Evolutionary conservation across 306 rosid genomes (phyloP).

Genomic region (Gastrolobium villosum): DNA sequence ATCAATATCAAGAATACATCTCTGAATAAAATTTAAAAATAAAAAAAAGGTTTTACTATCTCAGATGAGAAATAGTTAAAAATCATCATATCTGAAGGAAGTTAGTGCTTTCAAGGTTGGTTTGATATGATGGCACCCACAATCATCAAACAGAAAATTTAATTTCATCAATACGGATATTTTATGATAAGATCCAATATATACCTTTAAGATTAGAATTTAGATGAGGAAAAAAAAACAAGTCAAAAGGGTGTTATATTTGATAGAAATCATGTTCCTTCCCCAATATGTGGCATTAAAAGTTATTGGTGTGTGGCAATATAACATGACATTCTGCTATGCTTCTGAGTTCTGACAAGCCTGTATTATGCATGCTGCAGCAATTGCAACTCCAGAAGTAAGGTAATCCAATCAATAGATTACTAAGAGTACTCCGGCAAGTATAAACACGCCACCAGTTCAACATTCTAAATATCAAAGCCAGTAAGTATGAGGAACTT

Average conservation of each 20-base stretch:
- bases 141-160: conserved; percentile 9
- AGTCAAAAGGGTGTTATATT: background rate
- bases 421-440: background rate
- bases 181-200: background rate
- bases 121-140: background rate
- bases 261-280: conserved; percentile 16
- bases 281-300: background rate
- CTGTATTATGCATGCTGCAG: background rate
- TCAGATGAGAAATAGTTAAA: conserved; percentile 23
- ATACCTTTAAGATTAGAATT: background rate
- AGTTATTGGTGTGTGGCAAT: background rate
- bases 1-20: conserved; percentile 94
- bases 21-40: conserved; percentile 58
- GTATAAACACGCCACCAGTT: background rate
- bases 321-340: conserved; percentile 13
- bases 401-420: conserved; percentile 16
- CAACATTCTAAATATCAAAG: conserved; percentile 12
- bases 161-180: background rate
- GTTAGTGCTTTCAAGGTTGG: conserved; percentile 36
- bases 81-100: conserved; percentile 10
- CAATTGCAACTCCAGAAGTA: conserved; percentile 4
- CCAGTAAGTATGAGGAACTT: conserved; percentile 38
- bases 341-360: background rate
- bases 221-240: background rate
- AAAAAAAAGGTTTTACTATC: conserved; percentile 16